These are phyloP conservation scores for Corrigiola litoralis DNA, from an alignment of 179 eudicot genomes.

Conservation along the genomic window DNA sequence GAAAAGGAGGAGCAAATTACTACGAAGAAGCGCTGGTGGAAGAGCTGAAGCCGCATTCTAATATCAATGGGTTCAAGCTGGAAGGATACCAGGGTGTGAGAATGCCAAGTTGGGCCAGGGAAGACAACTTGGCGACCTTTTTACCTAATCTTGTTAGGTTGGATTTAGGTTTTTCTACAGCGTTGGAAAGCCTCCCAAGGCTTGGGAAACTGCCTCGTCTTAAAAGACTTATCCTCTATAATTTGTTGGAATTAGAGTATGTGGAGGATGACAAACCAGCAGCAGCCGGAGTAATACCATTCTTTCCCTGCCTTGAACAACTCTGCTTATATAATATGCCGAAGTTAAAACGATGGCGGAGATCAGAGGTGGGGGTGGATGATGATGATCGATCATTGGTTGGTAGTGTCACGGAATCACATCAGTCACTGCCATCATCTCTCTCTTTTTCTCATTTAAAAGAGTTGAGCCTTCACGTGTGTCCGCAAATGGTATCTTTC, in stretches of 20 bases:
- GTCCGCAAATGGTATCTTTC: not conserved
- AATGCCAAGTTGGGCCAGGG: conserved; percentile 9
- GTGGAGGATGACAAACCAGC: not conserved
- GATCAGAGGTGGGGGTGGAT: not conserved
- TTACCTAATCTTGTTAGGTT: conserved; percentile 4
- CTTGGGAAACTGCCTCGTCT: not conserved
- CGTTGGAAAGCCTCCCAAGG: not conserved
- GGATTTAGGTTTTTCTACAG: not conserved
- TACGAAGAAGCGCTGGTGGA: not conserved
- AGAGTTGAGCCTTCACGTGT: too few relatives aligned
- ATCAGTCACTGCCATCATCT: not conserved
- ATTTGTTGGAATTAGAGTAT: not conserved
- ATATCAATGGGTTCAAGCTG: not conserved
- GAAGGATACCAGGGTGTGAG: not conserved
- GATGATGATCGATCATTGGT: too few relatives aligned
- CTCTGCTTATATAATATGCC: not conserved
- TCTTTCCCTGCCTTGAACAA: not conserved
- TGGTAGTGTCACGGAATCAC: not conserved
- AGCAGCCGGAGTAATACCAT: not conserved
- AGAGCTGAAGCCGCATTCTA: not conserved
- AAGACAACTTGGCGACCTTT: not conserved
- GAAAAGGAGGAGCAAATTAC: not conserved
- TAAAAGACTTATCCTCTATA: not conserved
- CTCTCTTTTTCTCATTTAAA: not conserved
- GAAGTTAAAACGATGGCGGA: conserved; percentile 5